Evolutionary conservation across 345 rosid species (phyloP).

Genomic region (Citrus reticulata): DNA sequence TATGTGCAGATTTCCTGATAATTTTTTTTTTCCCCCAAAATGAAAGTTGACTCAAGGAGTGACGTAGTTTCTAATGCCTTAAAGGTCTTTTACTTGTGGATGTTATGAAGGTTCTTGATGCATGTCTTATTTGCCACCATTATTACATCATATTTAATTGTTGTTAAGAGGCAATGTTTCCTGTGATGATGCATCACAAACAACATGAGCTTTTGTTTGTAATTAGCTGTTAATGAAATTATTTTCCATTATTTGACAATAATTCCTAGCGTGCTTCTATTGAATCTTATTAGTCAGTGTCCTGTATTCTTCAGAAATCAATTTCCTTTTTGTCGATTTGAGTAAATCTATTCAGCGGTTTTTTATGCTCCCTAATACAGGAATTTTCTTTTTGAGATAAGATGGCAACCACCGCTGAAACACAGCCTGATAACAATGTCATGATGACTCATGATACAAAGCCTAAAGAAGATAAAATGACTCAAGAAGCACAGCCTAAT

Average conservation of each 20-base stretch:
- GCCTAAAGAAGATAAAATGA: neutral
- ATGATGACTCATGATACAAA: neutral
- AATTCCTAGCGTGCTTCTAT: too few relatives aligned
- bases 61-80: neutral
- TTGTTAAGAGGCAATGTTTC: neutral
- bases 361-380: slow-evolving; percentile 12
- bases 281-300: neutral
- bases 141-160: neutral
- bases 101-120: neutral
- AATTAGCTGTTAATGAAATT: neutral
- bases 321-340: neutral
- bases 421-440: neutral
- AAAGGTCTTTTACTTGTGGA: neutral
- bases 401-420: slow-evolving; percentile 29
- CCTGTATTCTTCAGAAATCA: neutral
- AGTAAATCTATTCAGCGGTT: neutral
- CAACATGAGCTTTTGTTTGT: neutral
- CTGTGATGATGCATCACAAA: neutral
- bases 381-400: slow-evolving; percentile 17
- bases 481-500: neutral
- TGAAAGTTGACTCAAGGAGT: neutral
- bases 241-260: neutral
- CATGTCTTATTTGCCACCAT: neutral
- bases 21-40: neutral
- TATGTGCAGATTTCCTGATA: neutral